phyloP scores from a whole-genome alignment of 768 basidiomycete species.

The Daedaleopsis sinensis region DNA sequence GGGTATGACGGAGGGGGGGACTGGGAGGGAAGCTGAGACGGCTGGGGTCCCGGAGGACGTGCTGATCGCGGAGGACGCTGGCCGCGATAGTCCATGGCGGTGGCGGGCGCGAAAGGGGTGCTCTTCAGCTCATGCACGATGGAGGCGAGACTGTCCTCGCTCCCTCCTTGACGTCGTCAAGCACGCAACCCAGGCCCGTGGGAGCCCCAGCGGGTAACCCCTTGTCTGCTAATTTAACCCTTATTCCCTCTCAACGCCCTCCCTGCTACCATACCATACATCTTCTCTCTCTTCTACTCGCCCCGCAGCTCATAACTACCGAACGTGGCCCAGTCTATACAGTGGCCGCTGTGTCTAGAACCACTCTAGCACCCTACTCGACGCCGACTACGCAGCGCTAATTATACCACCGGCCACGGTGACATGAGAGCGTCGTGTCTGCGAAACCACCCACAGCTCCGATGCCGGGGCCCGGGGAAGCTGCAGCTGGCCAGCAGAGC shows the following conservation, averaged over 20 bases:
- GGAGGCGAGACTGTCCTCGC: conserved; percentile 1
- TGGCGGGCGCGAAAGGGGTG: conserved; percentile 17
- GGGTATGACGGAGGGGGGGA: conserved; percentile 29
- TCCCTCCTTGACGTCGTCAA: conserved; percentile 18
- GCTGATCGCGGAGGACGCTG: conserved; percentile 41
- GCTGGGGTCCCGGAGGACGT: conserved; percentile 36
- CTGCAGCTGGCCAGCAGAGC: neutral
- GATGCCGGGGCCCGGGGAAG: neutral
- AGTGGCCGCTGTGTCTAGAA: no score
- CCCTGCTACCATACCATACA: no score
- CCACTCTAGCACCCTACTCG: no score
- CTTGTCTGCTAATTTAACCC: neutral
- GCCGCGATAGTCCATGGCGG: conserved; percentile 36
- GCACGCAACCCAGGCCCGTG: conserved; percentile 5
- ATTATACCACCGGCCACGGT: neutral
- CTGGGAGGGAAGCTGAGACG: conserved; percentile 23
- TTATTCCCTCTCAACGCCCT: neutral
- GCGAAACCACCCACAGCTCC: neutral
- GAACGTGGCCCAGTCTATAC: no score
- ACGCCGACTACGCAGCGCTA: no score
- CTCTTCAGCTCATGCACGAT: conserved; percentile 30
- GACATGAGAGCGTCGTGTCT: neutral
- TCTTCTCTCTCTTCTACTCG: no score
- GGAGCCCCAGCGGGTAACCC: neutral
- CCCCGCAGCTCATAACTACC: no score